These are phyloP conservation scores for Ustilago lituana DNA, from an alignment of 1,284 basidiomycete species.

Conservation along the genomic window DNA sequence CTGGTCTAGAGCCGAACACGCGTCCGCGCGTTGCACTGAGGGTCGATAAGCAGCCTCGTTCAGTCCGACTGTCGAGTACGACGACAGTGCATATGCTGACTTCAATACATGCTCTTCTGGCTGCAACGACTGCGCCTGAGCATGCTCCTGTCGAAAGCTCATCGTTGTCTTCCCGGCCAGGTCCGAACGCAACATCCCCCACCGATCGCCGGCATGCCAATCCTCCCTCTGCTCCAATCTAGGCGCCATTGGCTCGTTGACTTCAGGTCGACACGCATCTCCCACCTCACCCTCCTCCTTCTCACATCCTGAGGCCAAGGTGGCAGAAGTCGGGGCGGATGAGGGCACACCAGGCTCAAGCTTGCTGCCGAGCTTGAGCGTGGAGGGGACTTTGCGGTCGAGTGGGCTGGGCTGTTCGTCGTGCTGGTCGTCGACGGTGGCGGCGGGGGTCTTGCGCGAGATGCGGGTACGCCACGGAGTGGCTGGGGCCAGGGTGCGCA, in stretches of 20 bases:
- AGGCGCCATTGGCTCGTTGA: constrained; percentile 1
- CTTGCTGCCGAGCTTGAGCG: constrained; percentile 12
- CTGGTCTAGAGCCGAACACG: constrained; percentile 5
- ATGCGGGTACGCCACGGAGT: constrained; percentile 40
- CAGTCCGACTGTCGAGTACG: neutral
- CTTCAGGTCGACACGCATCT: constrained; percentile 24
- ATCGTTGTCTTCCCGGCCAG: neutral
- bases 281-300: constrained; percentile 1
- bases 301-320: constrained; percentile 15
- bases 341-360: constrained; percentile 6
- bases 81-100: neutral
- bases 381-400: constrained; percentile 17
- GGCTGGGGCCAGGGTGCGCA: constrained; percentile 14
- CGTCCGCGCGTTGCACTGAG: constrained; percentile 1
- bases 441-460: constrained; percentile 12
- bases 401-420: constrained; percentile 23
- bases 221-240: constrained; percentile 17
- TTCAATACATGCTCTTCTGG: neutral
- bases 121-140: neutral
- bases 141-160: neutral
- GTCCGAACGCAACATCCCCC: constrained; percentile 12
- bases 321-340: constrained; percentile 26
- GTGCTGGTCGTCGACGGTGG: neutral
- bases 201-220: constrained; percentile 14
- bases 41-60: neutral